phyloP scores from a whole-genome alignment of 1,139 yeast species.

The Scheffersomyces insectosa region DNA sequence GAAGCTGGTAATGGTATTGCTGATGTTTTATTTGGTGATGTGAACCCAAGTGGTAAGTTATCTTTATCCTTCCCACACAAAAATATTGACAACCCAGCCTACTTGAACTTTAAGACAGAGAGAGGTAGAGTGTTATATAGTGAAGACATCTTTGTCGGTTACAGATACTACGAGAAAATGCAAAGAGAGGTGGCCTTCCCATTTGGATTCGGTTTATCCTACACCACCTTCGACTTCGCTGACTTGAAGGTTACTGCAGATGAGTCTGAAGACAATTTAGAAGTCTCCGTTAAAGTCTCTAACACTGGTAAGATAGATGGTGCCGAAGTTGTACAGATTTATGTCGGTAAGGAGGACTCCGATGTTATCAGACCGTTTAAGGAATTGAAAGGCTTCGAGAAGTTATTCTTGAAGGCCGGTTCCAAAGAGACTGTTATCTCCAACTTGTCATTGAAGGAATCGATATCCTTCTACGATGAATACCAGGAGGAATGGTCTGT shows the following conservation, averaged over 20 bases:
- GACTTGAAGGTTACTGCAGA: conserved; percentile 11
- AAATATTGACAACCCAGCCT: conserved; percentile 46
- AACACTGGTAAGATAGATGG: conserved; percentile 46
- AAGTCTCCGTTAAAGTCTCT: conserved; percentile 37
- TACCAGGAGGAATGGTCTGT: conserved; percentile 8
- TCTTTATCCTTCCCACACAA: conserved; percentile 47
- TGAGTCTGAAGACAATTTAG: conserved; percentile 10
- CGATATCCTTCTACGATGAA: conserved; percentile 11
- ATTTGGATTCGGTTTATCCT: conserved; percentile 28
- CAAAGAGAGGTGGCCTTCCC: conserved; percentile 20
- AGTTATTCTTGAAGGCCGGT: conserved; percentile 13
- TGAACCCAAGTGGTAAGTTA: conserved; percentile 31
- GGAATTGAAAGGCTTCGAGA: conserved; percentile 57
- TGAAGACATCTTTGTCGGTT: conserved; percentile 29
- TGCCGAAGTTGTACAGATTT: conserved; percentile 49
- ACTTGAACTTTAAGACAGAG: conserved; percentile 28
- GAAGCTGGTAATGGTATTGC: conserved; percentile 29
- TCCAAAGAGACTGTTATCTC: background rate
- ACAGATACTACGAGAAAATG: conserved; percentile 9
- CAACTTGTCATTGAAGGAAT: conserved; percentile 11
- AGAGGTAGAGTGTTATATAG: conserved; percentile 27
- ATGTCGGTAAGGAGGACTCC: conserved; percentile 40
- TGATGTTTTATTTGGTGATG: conserved; percentile 28
- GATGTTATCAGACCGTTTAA: conserved; percentile 52
- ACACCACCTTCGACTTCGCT: conserved; percentile 19